Base-by-base conservation (phyloP, 441 rosid genomes). In the Metrosideros polymorpha region DNA sequence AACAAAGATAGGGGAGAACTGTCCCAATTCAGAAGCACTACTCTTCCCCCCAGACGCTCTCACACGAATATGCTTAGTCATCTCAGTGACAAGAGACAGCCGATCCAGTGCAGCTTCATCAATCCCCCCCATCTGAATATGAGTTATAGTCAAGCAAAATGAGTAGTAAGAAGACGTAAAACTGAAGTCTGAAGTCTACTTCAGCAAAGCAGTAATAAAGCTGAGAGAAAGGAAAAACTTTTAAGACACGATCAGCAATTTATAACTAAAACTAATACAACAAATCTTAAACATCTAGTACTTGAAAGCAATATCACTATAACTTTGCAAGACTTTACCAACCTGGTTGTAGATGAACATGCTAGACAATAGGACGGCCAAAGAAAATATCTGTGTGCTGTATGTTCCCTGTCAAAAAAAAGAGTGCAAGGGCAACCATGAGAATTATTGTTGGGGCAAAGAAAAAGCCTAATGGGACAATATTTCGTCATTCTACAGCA, bases 281-380 rank as follows among this genome's bases (percentile, higher is more conserved):
- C 45, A 71, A 71, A 71, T 71, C 17, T 71, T 10, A 39, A 39
- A 39, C 15, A 71, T 39, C 47, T 71, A 22, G 12, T 4, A 39
- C 79, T 39, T 22, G 27, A 71, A 35, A 71, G 45, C 47, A 19
- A 71, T 9, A 71, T 35, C 47, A 39, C n/a, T 5, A 71, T 22
- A 35, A 71, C 47, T 22, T 22, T 71, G 79, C n/a, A 71, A 39
- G 47, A 39, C 47, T 83, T 83, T 27, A 83, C 84, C 59, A 66
- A 96, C 99, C 99, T 98, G 99, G 90, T 98, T 98, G 92, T 95
- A 98, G 47, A 98, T 88, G 88, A 98, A 98, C 99, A 98, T 95
- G 91, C 99, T 98, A 54, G 99, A 98, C 91, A 98, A 89, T 79
- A 98, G 96, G 87, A 98, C 98, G 57, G 99, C 99, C 88, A 98